Evolutionary conservation across 2,329 filamentous ascomycete genomes (phyloP).

Genomic region (Cytospora piceae): DNA sequence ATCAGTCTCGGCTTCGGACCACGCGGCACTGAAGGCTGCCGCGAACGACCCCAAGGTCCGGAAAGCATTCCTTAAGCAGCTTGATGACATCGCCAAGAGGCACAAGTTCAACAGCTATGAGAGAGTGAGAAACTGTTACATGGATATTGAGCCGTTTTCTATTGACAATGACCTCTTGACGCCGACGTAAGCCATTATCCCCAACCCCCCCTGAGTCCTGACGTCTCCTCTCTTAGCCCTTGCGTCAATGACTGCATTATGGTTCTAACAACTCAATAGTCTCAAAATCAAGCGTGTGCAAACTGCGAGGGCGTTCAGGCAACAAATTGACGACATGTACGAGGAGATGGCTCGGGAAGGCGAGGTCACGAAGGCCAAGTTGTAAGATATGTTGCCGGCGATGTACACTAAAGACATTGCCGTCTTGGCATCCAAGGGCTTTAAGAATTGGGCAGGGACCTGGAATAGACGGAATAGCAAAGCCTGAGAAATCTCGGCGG

Average conservation of each 20-base stretch:
- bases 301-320: slow-evolving; percentile 54
- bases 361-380: slow-evolving; percentile 46
- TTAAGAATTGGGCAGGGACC: neutral
- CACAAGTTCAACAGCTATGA: slow-evolving; percentile 94
- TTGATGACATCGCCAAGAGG: slow-evolving; percentile 78
- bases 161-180: slow-evolving; percentile 91
- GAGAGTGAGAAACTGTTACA: slow-evolving; percentile 71
- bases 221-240: neutral
- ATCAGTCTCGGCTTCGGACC: slow-evolving; percentile 65
- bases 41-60: slow-evolving; percentile 71
- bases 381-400: slow-evolving; percentile 40
- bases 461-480: neutral
- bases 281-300: slow-evolving; percentile 65
- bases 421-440: neutral
- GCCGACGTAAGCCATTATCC: slow-evolving; percentile 71
- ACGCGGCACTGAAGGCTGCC: slow-evolving; percentile 68
- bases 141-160: slow-evolving; percentile 87
- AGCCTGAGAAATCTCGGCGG: neutral
- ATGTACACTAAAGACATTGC: neutral
- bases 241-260: neutral
- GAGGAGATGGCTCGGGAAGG: slow-evolving; percentile 52
- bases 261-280: slow-evolving; percentile 40
- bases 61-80: slow-evolving; percentile 74
- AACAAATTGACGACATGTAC: slow-evolving; percentile 61
- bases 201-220: neutral